phyloP scores from a whole-genome alignment of 306 rosid species.

The Prunus armeniaca region DNA sequence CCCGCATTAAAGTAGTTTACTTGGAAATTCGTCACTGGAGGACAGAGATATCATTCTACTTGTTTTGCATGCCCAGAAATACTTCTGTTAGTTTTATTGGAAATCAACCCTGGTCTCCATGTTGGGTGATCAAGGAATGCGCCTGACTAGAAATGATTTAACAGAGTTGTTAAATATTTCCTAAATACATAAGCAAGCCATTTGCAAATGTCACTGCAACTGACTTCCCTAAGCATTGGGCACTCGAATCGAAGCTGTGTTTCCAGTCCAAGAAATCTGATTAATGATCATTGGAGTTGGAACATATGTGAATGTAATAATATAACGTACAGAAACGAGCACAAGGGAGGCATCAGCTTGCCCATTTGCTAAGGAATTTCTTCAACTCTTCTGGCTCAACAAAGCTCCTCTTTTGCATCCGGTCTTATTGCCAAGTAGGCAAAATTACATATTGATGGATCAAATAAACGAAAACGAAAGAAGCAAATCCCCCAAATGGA shows the following conservation, averaged over 20 bases:
- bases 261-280: neutral
- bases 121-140: too few relatives aligned
- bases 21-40: neutral
- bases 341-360: slow-evolving; percentile 12
- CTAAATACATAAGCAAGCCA: too few relatives aligned
- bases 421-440: neutral
- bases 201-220: slow-evolving; percentile 35
- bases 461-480: neutral
- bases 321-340: slow-evolving; percentile 10
- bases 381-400: neutral
- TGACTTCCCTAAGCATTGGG: slow-evolving; percentile 44
- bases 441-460: neutral
- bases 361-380: slow-evolving; percentile 18
- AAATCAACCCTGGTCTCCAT: too few relatives aligned
- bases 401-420: neutral
- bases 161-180: too few relatives aligned
- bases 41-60: too few relatives aligned
- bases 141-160: too few relatives aligned
- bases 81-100: too few relatives aligned
- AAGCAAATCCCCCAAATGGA: slow-evolving; percentile 14
- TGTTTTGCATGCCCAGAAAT: too few relatives aligned
- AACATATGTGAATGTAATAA: slow-evolving; percentile 13
- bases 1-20: neutral
- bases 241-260: slow-evolving; percentile 20
- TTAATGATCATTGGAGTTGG: slow-evolving; percentile 17